Conservation (phyloP, 352 stramenopile genomes). For the Pythium aphanidermatum region DNA sequence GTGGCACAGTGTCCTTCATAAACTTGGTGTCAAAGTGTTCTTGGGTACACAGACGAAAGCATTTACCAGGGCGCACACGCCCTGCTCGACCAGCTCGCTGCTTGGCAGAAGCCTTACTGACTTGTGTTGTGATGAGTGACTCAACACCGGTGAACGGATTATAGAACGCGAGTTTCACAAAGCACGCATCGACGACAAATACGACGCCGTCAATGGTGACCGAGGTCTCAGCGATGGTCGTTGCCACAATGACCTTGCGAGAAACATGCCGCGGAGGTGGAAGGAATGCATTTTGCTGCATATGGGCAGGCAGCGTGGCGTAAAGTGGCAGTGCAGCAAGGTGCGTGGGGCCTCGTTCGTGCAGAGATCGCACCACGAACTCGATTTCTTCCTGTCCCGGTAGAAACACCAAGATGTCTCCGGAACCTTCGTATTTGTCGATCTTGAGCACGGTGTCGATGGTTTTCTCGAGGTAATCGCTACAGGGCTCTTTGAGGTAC, state of each 20-base stretch:
- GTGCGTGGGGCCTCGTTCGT: slow-evolving; percentile 39
- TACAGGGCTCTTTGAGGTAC: slow-evolving; percentile 69
- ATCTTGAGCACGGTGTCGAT: slow-evolving; percentile 68
- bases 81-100: slow-evolving; percentile 95
- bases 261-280: slow-evolving; percentile 44
- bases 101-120: slow-evolving; percentile 95
- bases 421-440: slow-evolving; percentile 59
- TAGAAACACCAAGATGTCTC: slow-evolving; percentile 95
- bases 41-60: slow-evolving; percentile 68
- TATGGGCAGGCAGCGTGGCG: slow-evolving; percentile 85
- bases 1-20: slow-evolving; percentile 61
- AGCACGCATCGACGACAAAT: slow-evolving; percentile 73
- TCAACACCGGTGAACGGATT: slow-evolving; percentile 80
- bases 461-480: slow-evolving; percentile 66
- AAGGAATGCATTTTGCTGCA: slow-evolving; percentile 93
- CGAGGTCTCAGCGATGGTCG: slow-evolving; percentile 94
- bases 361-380: slow-evolving; percentile 69
- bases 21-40: slow-evolving; percentile 39
- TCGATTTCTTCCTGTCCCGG: slow-evolving; percentile 94
- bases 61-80: slow-evolving; percentile 74
- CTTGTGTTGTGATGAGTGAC: slow-evolving; percentile 87
- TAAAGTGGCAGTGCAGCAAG: slow-evolving; percentile 85
- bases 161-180: slow-evolving; percentile 81
- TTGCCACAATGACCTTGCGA: slow-evolving; percentile 85
- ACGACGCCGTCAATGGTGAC: slow-evolving; percentile 97